Conservation (phyloP, 768 basidiomycete species). For the Phlegmacium glaucopus region DNA sequence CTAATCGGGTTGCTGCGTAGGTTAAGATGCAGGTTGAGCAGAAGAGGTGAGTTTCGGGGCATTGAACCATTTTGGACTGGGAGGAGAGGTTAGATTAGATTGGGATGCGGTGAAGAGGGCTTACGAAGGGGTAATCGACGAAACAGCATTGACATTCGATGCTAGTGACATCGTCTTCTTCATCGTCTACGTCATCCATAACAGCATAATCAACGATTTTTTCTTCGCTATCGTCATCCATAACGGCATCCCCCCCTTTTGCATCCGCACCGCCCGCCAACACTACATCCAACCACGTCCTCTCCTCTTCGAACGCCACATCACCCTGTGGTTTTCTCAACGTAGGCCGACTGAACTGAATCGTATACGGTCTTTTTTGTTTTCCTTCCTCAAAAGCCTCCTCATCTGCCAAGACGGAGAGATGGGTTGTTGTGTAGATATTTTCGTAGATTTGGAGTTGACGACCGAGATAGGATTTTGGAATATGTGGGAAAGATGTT, state of each 20-base stretch:
- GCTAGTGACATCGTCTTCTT: conserved; percentile 42
- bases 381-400: conserved; percentile 22
- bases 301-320: conserved; percentile 43
- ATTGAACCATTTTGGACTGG: conserved; percentile 89
- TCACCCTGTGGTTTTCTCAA: conserved; percentile 18
- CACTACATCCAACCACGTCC: conserved; percentile 44
- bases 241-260: conserved; percentile 3
- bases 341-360: conserved; percentile 16
- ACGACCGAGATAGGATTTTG: conserved; percentile 50
- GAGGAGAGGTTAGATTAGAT: background rate
- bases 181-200: conserved; percentile 3
- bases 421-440: conserved; percentile 67
- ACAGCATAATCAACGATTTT: conserved; percentile 12
- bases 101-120: too few relatives aligned
- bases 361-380: conserved; percentile 30
- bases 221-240: background rate
- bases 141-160: conserved; percentile 93
- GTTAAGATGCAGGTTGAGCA: conserved; percentile 67
- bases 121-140: conserved; percentile 62
- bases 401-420: conserved; percentile 40
- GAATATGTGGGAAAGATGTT: conserved; percentile 54
- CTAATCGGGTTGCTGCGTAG: conserved; percentile 67
- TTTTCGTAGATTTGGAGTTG: conserved; percentile 32
- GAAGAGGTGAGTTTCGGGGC: conserved; percentile 87
- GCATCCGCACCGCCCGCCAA: conserved; percentile 9